Percentiles rank a stretch among this genome's conserved stretches.
These are phyloP conservation scores for Fraxinus albicans DNA, from an alignment of 305 asterid species.

Conservation along the genomic window DNA sequence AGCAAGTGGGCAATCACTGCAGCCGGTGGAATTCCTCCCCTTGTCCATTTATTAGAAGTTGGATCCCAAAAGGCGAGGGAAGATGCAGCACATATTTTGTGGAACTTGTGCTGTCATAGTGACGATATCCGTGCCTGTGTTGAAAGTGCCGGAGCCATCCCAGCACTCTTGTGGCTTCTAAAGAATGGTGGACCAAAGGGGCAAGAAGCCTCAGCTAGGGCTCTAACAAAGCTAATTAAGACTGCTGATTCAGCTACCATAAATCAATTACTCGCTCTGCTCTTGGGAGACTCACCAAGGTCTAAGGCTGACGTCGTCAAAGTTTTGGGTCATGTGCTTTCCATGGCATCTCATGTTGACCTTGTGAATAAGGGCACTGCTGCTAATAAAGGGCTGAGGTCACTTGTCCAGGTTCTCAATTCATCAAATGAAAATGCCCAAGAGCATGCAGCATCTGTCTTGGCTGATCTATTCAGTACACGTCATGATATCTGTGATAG, in stretches of 20 bases:
- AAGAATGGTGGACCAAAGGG: constrained; percentile 70
- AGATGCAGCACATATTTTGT: constrained; percentile 59
- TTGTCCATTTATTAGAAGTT: constrained; percentile 68
- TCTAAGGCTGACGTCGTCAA: constrained; percentile 62
- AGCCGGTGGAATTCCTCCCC: constrained; percentile 95
- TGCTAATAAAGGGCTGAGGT: constrained; percentile 71
- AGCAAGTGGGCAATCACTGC: constrained; percentile 98
- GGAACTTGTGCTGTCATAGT: constrained; percentile 72
- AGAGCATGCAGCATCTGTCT: constrained; percentile 71
- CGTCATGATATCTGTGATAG: constrained; percentile 72
- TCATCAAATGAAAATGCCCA: constrained; percentile 71
- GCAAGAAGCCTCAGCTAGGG: constrained; percentile 69
- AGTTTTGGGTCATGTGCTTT: constrained; percentile 83
- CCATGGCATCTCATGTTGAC: constrained; percentile 61
- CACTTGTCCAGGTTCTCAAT: constrained; percentile 75
- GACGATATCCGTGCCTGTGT: constrained; percentile 81
- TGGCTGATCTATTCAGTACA: constrained; percentile 64
- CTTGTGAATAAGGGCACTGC: constrained; percentile 53
- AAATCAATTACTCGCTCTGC: constrained; percentile 65
- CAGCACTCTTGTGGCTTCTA: constrained; percentile 71
- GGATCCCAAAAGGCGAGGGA: constrained; percentile 78
- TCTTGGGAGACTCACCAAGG: constrained; percentile 61
- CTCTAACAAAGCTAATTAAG: constrained; percentile 53
- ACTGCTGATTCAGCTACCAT: constrained; percentile 58
- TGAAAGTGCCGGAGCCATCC: constrained; percentile 80